Conservation (phyloP, 768 basidiomycete species). For the Plicaturopsis crispa region DNA sequence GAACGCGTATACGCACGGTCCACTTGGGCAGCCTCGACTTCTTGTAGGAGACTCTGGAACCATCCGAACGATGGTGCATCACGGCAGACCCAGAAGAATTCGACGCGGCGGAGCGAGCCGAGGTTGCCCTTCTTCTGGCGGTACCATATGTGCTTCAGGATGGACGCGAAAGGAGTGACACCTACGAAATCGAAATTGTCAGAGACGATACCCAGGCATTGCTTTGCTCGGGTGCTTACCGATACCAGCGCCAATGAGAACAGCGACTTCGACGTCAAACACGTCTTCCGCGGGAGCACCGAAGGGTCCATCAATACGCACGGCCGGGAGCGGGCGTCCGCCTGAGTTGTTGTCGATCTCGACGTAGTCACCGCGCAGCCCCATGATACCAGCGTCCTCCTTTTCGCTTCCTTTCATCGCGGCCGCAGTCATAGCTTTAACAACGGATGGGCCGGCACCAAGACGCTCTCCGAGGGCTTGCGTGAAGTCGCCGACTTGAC, state of each 20-base stretch:
- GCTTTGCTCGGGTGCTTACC: constrained; percentile 53
- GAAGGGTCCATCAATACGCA: constrained; percentile 87
- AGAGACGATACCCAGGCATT: constrained; percentile 1
- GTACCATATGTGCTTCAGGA: constrained; percentile 96
- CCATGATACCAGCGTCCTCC: constrained; percentile 32
- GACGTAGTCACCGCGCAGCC: constrained; percentile 70
- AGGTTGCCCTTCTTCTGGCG: constrained; percentile 72
- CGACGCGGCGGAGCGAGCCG: constrained; percentile 78
- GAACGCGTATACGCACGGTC: constrained; percentile 58
- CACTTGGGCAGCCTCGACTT: constrained; percentile 82
- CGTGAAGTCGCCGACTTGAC: constrained; percentile 90
- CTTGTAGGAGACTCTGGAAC: constrained; percentile 87
- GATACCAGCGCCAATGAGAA: constrained; percentile 92
- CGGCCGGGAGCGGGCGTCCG: constrained; percentile 51
- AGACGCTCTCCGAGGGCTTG: constrained; percentile 78
- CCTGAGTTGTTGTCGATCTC: constrained; percentile 54
- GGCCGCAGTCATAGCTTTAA: constrained; percentile 69
- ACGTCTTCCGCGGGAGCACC: constrained; percentile 92
- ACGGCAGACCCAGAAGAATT: constrained; percentile 92
- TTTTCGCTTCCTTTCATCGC: constrained; percentile 75
- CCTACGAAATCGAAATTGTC: constrained; percentile 29
- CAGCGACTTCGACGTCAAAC: constrained; percentile 76
- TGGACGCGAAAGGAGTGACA: constrained; percentile 92
- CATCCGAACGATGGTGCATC: constrained; percentile 97
- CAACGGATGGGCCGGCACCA: constrained; percentile 70